Percentiles rank a stretch among this genome's conserved stretches.
Evolutionary conservation across 768 basidiomycete species (phyloP).

Genomic region (Leccinellum luteum): DNA sequence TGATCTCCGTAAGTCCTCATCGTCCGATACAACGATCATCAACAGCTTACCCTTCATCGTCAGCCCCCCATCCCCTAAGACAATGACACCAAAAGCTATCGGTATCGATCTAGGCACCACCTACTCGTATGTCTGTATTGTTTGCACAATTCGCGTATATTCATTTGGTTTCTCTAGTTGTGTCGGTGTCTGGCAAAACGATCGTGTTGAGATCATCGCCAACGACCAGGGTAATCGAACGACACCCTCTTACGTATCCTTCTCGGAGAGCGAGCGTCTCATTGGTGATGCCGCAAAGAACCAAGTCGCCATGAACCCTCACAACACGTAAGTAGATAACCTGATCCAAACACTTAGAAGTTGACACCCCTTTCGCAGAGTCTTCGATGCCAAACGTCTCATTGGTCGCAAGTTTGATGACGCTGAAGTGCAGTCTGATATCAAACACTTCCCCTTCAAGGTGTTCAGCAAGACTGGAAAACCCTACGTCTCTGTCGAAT

Average conservation of each 20-base stretch:
- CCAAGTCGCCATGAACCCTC: conserved; percentile 97
- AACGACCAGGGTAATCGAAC: conserved; percentile 95
- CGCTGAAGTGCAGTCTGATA: conserved; percentile 75
- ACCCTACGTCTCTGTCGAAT: conserved; percentile 84
- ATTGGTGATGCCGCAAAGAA: conserved; percentile 99
- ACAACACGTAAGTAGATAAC: conserved; percentile 60
- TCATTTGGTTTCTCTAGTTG: conserved; percentile 52
- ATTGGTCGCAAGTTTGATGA: conserved; percentile 93
- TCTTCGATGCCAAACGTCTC: conserved; percentile 98
- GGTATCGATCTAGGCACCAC: conserved; percentile 93
- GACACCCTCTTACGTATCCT: conserved; percentile 94
- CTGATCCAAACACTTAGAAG: neutral
- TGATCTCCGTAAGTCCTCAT: conserved; percentile 18
- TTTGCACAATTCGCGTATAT: neutral
- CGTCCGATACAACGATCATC: neutral
- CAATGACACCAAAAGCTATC: conserved; percentile 70
- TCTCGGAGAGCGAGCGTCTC: conserved; percentile 92
- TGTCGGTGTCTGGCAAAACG: conserved; percentile 99
- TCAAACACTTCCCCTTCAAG: conserved; percentile 94
- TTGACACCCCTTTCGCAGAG: conserved; percentile 43
- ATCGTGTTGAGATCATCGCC: conserved; percentile 98
- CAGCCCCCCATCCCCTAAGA: conserved; percentile 8
- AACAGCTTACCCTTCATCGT: conserved; percentile 6
- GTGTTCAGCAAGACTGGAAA: conserved; percentile 86
- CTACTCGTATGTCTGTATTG: conserved; percentile 64